Conservation (phyloP, 306 rosid species). For the Sphenostylis stenocarpa region DNA sequence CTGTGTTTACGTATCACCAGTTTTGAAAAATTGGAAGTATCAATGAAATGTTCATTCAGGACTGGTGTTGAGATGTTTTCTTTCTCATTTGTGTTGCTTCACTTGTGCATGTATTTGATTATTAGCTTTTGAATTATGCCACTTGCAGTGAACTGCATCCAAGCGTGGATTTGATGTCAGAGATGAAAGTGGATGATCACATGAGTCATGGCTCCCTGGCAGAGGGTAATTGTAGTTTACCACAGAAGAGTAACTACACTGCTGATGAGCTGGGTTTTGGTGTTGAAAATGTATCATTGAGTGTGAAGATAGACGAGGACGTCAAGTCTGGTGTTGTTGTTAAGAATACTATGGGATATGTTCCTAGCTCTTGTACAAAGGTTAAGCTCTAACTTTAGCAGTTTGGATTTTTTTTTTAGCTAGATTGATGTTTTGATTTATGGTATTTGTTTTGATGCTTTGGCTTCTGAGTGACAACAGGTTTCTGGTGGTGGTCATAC, state of each 20-base stretch:
- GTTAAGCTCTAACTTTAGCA: conserved; percentile 23
- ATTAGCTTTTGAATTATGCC: not conserved
- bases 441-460: conserved; percentile 19
- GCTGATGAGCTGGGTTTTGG: conserved; percentile 36
- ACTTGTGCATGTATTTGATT: not conserved
- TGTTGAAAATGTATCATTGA: conserved; percentile 27
- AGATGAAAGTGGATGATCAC: conserved; percentile 49
- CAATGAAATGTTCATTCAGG: not conserved
- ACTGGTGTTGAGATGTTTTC: not conserved
- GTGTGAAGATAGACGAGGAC: conserved; percentile 38
- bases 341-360: conserved; percentile 38
- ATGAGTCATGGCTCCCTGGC: conserved; percentile 44
- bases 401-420: conserved; percentile 16
- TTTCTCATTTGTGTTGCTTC: not conserved
- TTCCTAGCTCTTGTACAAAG: conserved; percentile 35
- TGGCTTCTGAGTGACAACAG: conserved; percentile 48
- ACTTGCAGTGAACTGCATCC: conserved; percentile 49
- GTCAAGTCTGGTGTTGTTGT: conserved; percentile 39
- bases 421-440: conserved; percentile 8
- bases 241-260: conserved; percentile 42
- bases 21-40: not conserved
- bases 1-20: not conserved
- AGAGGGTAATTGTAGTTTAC: conserved; percentile 40
- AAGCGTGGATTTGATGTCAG: conserved; percentile 36
- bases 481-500: conserved; percentile 42